phyloP scores from a whole-genome alignment of 768 basidiomycete genomes.

The Boletus reticuloceps region DNA sequence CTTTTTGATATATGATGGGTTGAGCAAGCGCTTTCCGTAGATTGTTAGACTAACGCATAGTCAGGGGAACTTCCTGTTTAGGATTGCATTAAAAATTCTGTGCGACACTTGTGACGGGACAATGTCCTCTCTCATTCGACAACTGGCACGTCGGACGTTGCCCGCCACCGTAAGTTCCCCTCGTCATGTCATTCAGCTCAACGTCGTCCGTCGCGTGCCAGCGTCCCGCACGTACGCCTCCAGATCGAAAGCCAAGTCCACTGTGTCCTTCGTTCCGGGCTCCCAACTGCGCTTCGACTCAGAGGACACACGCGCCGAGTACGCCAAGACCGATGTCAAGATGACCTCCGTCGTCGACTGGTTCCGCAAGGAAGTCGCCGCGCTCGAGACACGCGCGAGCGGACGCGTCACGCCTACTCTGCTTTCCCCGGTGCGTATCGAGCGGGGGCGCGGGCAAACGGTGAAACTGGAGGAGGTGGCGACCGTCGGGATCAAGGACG shows the following conservation, averaged over 20 bases:
- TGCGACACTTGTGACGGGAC: background rate
- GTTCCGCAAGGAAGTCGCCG: conserved; percentile 76
- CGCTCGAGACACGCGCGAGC: conserved; percentile 64
- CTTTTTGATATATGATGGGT: conserved; percentile 87
- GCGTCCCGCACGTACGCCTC: conserved; percentile 26
- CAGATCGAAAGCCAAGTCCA: conserved; percentile 41
- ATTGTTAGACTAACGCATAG: background rate
- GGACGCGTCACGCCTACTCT: conserved; percentile 76
- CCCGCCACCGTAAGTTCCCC: background rate
- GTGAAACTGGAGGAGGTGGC: conserved; percentile 66
- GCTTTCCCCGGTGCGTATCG: conserved; percentile 66
- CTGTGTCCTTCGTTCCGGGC: conserved; percentile 61
- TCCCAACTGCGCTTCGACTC: conserved; percentile 62
- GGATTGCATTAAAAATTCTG: background rate
- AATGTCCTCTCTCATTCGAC: conserved; percentile 13
- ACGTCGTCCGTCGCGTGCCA: background rate
- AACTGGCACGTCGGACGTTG: conserved; percentile 1
- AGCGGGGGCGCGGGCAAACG: conserved; percentile 37
- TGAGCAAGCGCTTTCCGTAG: conserved; percentile 52
- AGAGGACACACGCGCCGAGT: conserved; percentile 54
- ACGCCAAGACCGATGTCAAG: conserved; percentile 56
- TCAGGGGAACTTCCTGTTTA: background rate
- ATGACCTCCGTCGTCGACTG: conserved; percentile 69
- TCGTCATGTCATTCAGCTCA: conserved; percentile 1
- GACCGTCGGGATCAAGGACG: conserved; percentile 79